Evolutionary conservation across 2,329 filamentous ascomycete species (phyloP).

Genomic region (Escovopsis sp.): DNA sequence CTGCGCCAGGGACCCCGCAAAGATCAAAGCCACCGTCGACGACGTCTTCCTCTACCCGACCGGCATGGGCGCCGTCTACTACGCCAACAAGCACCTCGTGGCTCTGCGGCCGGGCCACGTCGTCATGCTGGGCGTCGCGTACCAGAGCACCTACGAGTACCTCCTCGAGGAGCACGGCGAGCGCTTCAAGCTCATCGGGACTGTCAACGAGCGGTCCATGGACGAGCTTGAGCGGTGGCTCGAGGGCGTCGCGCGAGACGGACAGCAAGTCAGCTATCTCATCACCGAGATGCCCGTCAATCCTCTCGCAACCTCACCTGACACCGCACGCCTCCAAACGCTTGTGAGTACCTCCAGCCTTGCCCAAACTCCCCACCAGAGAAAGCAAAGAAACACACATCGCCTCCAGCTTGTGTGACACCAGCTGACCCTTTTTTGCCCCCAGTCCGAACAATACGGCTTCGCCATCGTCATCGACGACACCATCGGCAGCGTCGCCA

Average conservation of each 20-base stretch:
- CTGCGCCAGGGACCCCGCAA: conserved; percentile 18
- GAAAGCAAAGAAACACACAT: no score
- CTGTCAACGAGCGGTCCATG: conserved; percentile 25
- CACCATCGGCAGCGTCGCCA: conserved; percentile 31
- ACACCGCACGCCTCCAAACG: conserved; percentile 18
- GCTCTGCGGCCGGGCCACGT: conserved; percentile 19
- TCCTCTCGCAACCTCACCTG: conserved; percentile 18
- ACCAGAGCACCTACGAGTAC: conserved; percentile 32
- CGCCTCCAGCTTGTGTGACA: no score
- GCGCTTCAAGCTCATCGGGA: conserved; percentile 32
- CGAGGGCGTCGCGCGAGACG: conserved; percentile 20
- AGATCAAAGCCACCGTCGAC: conserved; percentile 9
- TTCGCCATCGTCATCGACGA: conserved; percentile 34
- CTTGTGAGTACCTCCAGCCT: conserved; percentile 18
- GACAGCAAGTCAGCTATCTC: conserved; percentile 27
- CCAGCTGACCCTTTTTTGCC: no score
- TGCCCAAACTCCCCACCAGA: neutral
- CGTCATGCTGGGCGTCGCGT: conserved; percentile 34
- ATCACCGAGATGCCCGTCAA: conserved; percentile 31
- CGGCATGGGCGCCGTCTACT: conserved; percentile 38
- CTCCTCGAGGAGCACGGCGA: conserved; percentile 28
- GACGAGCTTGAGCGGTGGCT: conserved; percentile 30
- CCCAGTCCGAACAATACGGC: conserved; percentile 24
- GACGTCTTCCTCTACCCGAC: conserved; percentile 39
- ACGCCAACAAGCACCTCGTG: conserved; percentile 23